These are phyloP conservation scores for Tricholoma matsutake DNA, from an alignment of 768 basidiomycete genomes.

Conservation along the genomic window DNA sequence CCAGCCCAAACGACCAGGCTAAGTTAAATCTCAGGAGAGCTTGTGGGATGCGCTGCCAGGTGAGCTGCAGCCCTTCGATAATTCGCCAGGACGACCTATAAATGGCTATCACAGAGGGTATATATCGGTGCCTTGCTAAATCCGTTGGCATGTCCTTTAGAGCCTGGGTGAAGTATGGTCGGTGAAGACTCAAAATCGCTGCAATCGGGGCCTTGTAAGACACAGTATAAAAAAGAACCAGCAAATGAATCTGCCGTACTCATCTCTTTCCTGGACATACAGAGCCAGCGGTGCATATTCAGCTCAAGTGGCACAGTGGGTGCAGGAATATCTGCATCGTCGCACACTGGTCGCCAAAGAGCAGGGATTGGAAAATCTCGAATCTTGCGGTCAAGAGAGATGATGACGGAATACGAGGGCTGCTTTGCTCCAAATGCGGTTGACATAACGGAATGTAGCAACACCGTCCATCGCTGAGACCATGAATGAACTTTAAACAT, in stretches of 20 bases:
- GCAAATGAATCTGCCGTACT: conserved; percentile 28
- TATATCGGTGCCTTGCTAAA: conserved; percentile 57
- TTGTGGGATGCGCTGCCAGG: conserved; percentile 38
- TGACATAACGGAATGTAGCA: conserved; percentile 50
- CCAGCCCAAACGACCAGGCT: conserved; percentile 66
- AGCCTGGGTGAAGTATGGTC: conserved; percentile 66
- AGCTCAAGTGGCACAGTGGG: conserved; percentile 18
- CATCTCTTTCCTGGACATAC: conserved; percentile 47
- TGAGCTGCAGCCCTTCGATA: conserved; percentile 45
- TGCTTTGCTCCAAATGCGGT: conserved; percentile 50
- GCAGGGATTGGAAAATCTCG: conserved; percentile 56
- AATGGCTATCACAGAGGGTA: conserved; percentile 67
- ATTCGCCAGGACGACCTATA: conserved; percentile 73
- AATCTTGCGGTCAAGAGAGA: conserved; percentile 58
- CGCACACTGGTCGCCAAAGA: conserved; percentile 38
- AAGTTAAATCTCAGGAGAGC: conserved; percentile 44
- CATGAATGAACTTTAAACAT: conserved; percentile 48
- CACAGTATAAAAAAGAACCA: background rate
- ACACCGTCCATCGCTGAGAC: conserved; percentile 50
- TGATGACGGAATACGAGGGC: conserved; percentile 48
- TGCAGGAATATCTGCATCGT: conserved; percentile 12
- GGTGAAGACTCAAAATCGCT: conserved; percentile 65
- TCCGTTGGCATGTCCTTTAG: conserved; percentile 58
- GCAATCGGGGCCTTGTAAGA: background rate
- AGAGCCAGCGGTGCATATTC: conserved; percentile 41